Evolutionary conservation across 2,329 filamentous ascomycete species (phyloP).

Genomic region (Penicillium freii): DNA sequence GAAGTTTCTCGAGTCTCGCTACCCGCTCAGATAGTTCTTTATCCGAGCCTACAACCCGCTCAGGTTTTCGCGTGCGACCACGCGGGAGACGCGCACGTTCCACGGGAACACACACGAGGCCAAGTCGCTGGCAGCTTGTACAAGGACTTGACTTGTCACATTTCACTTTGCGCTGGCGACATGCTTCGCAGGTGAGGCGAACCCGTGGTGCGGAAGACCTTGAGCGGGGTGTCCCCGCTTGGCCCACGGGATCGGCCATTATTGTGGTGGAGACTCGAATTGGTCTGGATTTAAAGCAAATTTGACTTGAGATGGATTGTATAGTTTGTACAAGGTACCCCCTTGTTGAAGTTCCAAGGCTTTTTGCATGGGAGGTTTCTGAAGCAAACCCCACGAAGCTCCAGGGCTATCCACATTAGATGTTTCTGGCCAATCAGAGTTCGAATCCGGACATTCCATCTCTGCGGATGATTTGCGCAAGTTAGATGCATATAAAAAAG

Average conservation of each 20-base stretch:
- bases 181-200: conserved; percentile 32
- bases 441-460: neutral
- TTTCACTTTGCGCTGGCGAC: conserved; percentile 35
- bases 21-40: conserved; percentile 25
- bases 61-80: conserved; percentile 26
- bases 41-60: conserved; percentile 13
- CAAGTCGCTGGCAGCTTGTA: conserved; percentile 29
- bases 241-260: conserved; percentile 1
- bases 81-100: conserved; percentile 34
- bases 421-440: neutral
- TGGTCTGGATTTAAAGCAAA: neutral
- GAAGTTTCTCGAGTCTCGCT: conserved; percentile 25
- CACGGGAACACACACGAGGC: conserved; percentile 30
- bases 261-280: neutral
- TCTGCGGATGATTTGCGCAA: neutral
- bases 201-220: conserved; percentile 23
- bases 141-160: conserved; percentile 37
- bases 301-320: neutral
- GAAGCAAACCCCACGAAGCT: neutral
- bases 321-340: neutral
- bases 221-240: neutral
- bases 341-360: neutral
- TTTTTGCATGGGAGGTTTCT: neutral
- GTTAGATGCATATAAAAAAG: neutral
- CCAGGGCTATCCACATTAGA: neutral